phyloP scores from a whole-genome alignment of 208 protist genomes.

The Crithidia fasciculata region DNA sequence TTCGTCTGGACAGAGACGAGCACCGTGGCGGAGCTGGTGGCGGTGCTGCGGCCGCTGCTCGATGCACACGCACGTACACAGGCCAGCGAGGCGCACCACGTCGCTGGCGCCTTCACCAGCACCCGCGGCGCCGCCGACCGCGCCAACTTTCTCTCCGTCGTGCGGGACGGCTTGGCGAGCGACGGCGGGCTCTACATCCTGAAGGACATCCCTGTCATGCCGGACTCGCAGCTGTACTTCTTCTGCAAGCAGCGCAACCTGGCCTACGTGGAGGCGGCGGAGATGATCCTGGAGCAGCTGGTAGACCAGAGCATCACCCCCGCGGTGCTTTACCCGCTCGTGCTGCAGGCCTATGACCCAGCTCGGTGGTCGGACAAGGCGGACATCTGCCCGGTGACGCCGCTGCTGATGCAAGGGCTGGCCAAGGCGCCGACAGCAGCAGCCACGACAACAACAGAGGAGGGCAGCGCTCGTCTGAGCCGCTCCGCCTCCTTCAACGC shows the following conservation, averaged over 20 bases:
- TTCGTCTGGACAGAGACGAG: constrained; percentile 57
- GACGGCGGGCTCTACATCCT: constrained; percentile 88
- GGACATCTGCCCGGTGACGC: constrained; percentile 73
- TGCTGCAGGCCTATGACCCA: constrained; percentile 78
- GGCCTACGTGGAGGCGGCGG: constrained; percentile 70
- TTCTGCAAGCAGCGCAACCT: constrained; percentile 54
- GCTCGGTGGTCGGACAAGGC: constrained; percentile 57
- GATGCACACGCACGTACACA: constrained; percentile 8
- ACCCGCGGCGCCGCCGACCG: constrained; percentile 53
- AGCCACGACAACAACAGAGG: background rate
- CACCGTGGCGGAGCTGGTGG: constrained; percentile 48
- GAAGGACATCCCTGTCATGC: constrained; percentile 57
- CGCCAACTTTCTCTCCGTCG: constrained; percentile 69
- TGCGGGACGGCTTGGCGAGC: constrained; percentile 74
- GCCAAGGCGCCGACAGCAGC: background rate
- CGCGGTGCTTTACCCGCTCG: constrained; percentile 47
- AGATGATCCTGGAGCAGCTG: constrained; percentile 81
- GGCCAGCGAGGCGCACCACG: constrained; percentile 3
- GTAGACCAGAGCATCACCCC: constrained; percentile 67
- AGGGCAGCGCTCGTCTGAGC: background rate
- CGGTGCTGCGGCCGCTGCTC: constrained; percentile 27
- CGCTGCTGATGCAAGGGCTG: constrained; percentile 23
- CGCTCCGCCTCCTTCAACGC: constrained; percentile 24
- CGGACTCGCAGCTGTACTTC: constrained; percentile 64
- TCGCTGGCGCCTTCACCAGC: constrained; percentile 52